phyloP scores from a whole-genome alignment of 192 early-diverging fungal genomes.

The Coemansia sp. region DNA sequence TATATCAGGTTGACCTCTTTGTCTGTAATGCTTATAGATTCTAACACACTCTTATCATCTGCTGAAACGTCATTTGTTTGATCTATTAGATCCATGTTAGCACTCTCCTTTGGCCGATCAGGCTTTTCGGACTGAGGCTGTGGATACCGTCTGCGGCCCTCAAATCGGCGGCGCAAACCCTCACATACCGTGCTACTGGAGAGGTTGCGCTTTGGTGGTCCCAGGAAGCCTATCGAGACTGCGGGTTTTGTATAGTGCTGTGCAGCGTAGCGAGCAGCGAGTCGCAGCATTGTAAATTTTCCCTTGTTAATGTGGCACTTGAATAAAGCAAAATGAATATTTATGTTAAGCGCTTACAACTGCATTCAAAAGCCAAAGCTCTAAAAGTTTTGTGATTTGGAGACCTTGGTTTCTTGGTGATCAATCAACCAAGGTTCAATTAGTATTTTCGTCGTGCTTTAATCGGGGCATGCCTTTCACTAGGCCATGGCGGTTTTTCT shows the following conservation, averaged over 20 bases:
- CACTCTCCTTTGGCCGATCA: conserved; percentile 22
- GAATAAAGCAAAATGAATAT: conserved; percentile 5
- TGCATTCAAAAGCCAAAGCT: not conserved
- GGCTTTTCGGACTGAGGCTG: conserved; percentile 21
- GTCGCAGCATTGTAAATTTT: conserved; percentile 27
- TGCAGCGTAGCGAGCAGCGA: conserved; percentile 8
- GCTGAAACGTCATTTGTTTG: conserved; percentile 1
- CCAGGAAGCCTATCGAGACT: not conserved
- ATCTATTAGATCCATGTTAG: conserved; percentile 21
- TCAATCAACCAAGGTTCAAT: not conserved
- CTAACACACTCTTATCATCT: conserved; percentile 10
- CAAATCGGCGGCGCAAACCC: conserved; percentile 24
- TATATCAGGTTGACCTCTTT: conserved; percentile 46
- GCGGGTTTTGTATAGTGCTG: not conserved
- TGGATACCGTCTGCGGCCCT: conserved; percentile 40
- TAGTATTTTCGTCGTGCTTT: too few relatives aligned
- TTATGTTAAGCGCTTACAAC: not conserved
- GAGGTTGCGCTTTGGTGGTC: not conserved
- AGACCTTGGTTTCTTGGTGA: not conserved
- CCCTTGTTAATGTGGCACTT: not conserved
- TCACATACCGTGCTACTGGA: not conserved
- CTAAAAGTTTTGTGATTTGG: not conserved
- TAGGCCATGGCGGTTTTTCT: too few relatives aligned
- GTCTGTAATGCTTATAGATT: conserved; percentile 36
- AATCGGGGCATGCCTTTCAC: too few relatives aligned